These are phyloP conservation scores for Asterophora lycoperdoides DNA, from an alignment of 768 basidiomycete genomes.

Conservation along the genomic window DNA sequence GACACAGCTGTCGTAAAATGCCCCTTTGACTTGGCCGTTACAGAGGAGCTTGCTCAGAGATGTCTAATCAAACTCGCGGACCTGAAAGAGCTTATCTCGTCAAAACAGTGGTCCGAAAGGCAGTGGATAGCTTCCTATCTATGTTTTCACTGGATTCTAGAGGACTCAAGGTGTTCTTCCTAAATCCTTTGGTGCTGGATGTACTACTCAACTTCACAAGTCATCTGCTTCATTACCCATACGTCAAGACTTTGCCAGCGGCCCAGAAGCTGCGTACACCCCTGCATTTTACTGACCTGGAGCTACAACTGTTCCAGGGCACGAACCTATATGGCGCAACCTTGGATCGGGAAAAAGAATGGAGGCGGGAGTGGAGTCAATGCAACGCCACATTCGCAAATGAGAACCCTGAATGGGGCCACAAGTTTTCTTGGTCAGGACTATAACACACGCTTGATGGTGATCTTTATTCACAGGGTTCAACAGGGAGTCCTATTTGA, in stretches of 20 bases:
- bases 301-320: slow-evolving; percentile 65
- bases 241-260: slow-evolving; percentile 64
- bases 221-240: slow-evolving; percentile 47
- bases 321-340: slow-evolving; percentile 82
- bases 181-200: slow-evolving; percentile 1
- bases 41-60: slow-evolving; percentile 40
- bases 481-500: slow-evolving; percentile 65
- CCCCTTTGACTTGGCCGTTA: slow-evolving; percentile 63
- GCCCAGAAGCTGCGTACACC: slow-evolving; percentile 60
- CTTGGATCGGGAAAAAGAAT: slow-evolving; percentile 55
- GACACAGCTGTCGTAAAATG: slow-evolving; percentile 61
- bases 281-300: slow-evolving; percentile 60
- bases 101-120: slow-evolving; percentile 51
- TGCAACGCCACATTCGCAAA: slow-evolving; percentile 41
- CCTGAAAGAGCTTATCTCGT: slow-evolving; percentile 13
- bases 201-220: slow-evolving; percentile 14
- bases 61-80: slow-evolving; percentile 42
- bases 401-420: slow-evolving; percentile 38
- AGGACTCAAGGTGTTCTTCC: slow-evolving; percentile 31
- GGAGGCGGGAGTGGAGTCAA: slow-evolving; percentile 58
- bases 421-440: slow-evolving; percentile 64
- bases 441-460: background rate
- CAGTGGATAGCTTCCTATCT: slow-evolving; percentile 70
- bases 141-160: slow-evolving; percentile 55
- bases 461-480: slow-evolving; percentile 5